Conservation (phyloP, 805 yeast genomes). For the Komagataella pseudopastoris region DNA sequence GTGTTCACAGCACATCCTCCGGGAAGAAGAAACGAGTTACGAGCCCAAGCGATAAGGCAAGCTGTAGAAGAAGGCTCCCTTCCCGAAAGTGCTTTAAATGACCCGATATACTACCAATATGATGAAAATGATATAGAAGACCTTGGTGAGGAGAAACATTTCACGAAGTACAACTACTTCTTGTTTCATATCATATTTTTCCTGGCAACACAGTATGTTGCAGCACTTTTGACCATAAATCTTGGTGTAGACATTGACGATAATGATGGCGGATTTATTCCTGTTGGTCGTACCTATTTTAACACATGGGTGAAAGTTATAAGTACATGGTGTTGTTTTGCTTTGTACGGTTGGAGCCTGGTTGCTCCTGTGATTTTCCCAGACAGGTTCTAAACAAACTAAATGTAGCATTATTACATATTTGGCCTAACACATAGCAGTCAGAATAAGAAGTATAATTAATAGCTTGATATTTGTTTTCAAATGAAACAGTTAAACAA, state of each 20-base stretch:
- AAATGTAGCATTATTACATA: not conserved
- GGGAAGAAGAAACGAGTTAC: conserved; percentile 45
- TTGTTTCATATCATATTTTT: conserved; percentile 86
- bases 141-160: conserved; percentile 43
- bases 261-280: conserved; percentile 78
- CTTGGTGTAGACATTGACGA: conserved; percentile 71
- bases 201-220: conserved; percentile 94
- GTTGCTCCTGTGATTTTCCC: conserved; percentile 86
- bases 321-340: conserved; percentile 86
- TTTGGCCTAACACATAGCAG: not conserved
- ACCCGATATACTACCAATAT: conserved; percentile 46
- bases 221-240: conserved; percentile 83
- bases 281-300: conserved; percentile 94
- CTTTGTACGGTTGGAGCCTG: conserved; percentile 79
- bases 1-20: conserved; percentile 36
- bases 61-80: conserved; percentile 95
- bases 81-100: conserved; percentile 83
- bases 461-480: too few relatives aligned
- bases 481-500: too few relatives aligned
- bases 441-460: not conserved
- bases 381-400: conserved; percentile 45
- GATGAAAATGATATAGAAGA: conserved; percentile 22
- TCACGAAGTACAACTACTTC: conserved; percentile 73
- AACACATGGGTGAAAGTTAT: conserved; percentile 89
- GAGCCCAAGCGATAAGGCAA: conserved; percentile 78